Percentiles rank a stretch among this genome's conserved stretches.
These are phyloP conservation scores for Ceratorhiza oryzae-sativae DNA, from an alignment of 1,284 basidiomycete species.

Conservation along the genomic window DNA sequence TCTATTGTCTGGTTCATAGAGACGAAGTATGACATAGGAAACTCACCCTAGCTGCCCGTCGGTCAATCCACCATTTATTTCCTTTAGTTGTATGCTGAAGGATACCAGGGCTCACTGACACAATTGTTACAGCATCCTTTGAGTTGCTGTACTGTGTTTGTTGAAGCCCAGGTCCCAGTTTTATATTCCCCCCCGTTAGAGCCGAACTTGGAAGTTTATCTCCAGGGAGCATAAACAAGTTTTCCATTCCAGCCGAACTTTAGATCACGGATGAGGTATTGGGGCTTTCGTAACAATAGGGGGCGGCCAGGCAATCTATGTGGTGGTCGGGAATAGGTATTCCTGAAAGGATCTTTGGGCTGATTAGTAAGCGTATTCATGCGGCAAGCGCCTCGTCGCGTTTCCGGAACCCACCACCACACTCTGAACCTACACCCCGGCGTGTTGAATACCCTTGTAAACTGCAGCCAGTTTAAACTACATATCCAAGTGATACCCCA, in stretches of 20 bases:
- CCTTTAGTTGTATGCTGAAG: conserved; percentile 73
- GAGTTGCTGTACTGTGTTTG: conserved; percentile 54
- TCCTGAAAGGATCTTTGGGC: background rate
- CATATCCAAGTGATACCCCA: too few relatives aligned
- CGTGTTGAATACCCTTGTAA: too few relatives aligned
- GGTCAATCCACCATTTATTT: conserved; percentile 82
- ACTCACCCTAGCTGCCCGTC: conserved; percentile 73
- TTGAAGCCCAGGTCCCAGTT: conserved; percentile 76
- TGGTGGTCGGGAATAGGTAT: background rate
- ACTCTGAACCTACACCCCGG: too few relatives aligned
- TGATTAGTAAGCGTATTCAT: background rate
- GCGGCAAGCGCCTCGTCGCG: background rate
- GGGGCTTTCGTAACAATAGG: too few relatives aligned
- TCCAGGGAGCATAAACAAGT: conserved; percentile 61
- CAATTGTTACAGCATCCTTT: conserved; percentile 52
- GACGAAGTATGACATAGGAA: conserved; percentile 26
- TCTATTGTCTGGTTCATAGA: background rate
- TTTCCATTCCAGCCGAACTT: conserved; percentile 10
- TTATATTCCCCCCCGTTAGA: conserved; percentile 61
- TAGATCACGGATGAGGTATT: background rate
- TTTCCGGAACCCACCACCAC: background rate
- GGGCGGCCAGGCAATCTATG: too few relatives aligned
- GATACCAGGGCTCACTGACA: conserved; percentile 71
- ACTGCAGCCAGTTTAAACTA: too few relatives aligned
- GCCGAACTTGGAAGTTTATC: conserved; percentile 69